Conservation (phyloP, 352 stramenopile species). For the Phytopythium montanum region DNA sequence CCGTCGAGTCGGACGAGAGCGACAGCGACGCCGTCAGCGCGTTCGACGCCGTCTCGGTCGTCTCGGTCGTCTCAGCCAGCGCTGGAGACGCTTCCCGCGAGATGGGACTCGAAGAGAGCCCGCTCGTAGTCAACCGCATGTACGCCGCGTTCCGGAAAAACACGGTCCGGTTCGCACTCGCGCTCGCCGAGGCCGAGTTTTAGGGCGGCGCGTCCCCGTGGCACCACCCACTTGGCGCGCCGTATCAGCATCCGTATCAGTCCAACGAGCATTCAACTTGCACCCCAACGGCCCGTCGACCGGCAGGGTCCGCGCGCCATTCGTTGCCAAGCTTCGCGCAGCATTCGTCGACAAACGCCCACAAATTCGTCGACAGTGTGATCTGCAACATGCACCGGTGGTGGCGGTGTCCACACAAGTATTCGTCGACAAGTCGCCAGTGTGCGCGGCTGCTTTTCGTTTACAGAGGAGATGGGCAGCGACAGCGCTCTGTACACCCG, state of each 20-base stretch:
- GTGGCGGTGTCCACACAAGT: not conserved
- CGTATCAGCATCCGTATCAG: no score
- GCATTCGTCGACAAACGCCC: not conserved
- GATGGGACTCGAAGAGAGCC: slow-evolving; percentile 43
- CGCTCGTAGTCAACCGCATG: slow-evolving; percentile 73
- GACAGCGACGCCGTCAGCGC: slow-evolving; percentile 10
- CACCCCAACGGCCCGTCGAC: not conserved
- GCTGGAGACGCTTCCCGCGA: slow-evolving; percentile 6
- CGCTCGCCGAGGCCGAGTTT: slow-evolving; percentile 74
- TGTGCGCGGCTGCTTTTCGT: slow-evolving; percentile 5
- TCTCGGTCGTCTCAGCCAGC: slow-evolving; percentile 1
- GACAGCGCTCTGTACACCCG: not conserved
- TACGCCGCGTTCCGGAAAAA: slow-evolving; percentile 75
- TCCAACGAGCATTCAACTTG: not conserved
- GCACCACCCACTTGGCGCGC: no score
- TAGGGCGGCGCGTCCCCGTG: slow-evolving; percentile 12
- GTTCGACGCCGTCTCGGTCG: not conserved
- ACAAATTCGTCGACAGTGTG: not conserved
- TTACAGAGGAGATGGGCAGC: slow-evolving; percentile 7
- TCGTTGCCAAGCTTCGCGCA: not conserved
- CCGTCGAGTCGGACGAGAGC: slow-evolving; percentile 13
- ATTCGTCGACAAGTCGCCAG: slow-evolving; percentile 7
- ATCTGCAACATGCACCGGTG: not conserved
- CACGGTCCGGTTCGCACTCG: slow-evolving; percentile 72
- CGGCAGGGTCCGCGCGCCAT: not conserved